Evolutionary conservation across 345 rosid species (phyloP).

Genomic region (Anacardium occidentale): DNA sequence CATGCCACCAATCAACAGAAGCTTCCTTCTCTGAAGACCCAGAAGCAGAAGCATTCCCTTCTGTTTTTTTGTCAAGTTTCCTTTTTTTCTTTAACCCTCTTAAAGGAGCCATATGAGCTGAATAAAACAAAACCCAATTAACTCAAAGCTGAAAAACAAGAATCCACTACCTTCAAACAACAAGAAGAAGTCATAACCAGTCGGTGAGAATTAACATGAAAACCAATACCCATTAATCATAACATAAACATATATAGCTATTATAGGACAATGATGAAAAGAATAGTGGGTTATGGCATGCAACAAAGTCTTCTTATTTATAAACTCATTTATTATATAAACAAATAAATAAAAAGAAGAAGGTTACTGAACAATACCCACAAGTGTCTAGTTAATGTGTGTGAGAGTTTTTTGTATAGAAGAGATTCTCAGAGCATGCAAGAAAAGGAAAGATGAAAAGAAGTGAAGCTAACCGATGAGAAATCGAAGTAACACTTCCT

Average conservation of each 20-base stretch:
- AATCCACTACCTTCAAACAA: constrained; percentile 27
- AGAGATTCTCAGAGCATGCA: constrained; percentile 30
- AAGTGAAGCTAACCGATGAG: neutral
- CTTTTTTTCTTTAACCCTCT: constrained; percentile 44
- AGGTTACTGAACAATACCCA: neutral
- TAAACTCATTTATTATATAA: no score
- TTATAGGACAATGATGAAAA: constrained; percentile 26
- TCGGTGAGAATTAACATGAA: constrained; percentile 26
- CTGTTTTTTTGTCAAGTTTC: constrained; percentile 35
- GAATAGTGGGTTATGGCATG: constrained; percentile 27
- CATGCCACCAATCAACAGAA: constrained; percentile 51
- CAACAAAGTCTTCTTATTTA: constrained; percentile 13
- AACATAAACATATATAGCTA: constrained; percentile 9
- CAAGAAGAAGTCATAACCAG: constrained; percentile 9
- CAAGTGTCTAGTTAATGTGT: neutral
- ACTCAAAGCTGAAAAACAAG: constrained; percentile 26
- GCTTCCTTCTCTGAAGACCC: constrained; percentile 42
- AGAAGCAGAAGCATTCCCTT: constrained; percentile 39
- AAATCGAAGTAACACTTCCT: constrained; percentile 15
- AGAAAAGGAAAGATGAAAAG: neutral
- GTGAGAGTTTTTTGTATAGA: neutral
- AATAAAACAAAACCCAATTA: constrained; percentile 22
- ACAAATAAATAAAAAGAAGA: neutral
- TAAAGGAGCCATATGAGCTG: constrained; percentile 46
- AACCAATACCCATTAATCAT: constrained; percentile 32